These are phyloP conservation scores for Trichoderma sp. DNA, from an alignment of 2,329 filamentous ascomycete species.

Conservation along the genomic window DNA sequence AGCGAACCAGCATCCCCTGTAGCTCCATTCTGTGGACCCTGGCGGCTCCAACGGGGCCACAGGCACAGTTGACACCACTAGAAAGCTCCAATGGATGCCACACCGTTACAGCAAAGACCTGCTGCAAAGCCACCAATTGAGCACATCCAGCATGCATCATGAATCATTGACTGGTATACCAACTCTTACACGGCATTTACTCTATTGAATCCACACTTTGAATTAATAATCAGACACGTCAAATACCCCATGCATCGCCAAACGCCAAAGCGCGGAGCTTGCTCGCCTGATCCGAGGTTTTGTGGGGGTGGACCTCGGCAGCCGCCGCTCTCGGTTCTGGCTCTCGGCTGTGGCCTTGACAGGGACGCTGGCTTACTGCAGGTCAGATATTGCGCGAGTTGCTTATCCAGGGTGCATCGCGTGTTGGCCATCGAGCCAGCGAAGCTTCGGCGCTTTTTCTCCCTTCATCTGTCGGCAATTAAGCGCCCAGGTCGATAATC, in stretches of 20 bases:
- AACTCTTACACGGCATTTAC: not conserved
- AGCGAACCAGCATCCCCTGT: not conserved
- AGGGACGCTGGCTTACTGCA: not conserved
- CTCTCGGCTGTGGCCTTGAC: not conserved
- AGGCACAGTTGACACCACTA: not conserved
- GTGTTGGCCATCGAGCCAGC: not conserved
- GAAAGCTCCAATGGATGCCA: not conserved
- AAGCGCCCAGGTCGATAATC: not conserved
- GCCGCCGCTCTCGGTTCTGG: not conserved
- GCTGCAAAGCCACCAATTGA: not conserved
- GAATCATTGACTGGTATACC: not conserved
- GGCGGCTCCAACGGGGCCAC: too few relatives aligned
- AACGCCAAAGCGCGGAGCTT: not conserved
- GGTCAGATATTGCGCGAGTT: too few relatives aligned
- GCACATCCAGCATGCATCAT: not conserved
- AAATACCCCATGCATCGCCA: not conserved
- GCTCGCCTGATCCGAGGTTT: constrained; percentile 16
- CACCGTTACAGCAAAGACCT: not conserved
- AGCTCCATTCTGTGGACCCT: not conserved
- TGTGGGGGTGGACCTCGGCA: constrained; percentile 24
- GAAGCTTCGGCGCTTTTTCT: not conserved
- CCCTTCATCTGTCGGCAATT: not conserved
- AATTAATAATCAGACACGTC: not conserved
- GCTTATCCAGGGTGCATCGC: not conserved
- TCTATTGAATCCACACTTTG: not conserved